Conservation (phyloP, 495 filamentous ascomycete genomes). For the Halenospora varia region DNA sequence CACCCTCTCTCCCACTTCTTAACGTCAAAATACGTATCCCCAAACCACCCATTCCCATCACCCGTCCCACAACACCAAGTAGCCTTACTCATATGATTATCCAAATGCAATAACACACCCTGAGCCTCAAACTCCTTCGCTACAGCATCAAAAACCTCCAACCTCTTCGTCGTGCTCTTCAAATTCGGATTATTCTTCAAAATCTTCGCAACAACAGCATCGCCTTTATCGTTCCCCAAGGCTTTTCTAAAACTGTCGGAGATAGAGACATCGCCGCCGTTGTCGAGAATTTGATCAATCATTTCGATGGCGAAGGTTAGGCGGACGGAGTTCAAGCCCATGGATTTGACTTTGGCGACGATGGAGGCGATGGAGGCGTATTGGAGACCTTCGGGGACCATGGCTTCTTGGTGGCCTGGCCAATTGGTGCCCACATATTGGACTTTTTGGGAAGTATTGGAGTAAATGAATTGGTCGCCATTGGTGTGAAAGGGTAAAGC, state of each 20-base stretch:
- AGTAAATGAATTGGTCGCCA: slow-evolving; percentile 34
- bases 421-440: slow-evolving; percentile 42
- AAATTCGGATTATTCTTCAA: slow-evolving; percentile 32
- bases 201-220: slow-evolving; percentile 28
- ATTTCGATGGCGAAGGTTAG: slow-evolving; percentile 45
- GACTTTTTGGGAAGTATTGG: slow-evolving; percentile 30
- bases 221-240: slow-evolving; percentile 33
- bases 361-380: slow-evolving; percentile 36
- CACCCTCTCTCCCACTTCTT: slow-evolving; percentile 54
- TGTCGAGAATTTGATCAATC: slow-evolving; percentile 57
- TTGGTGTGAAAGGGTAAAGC: slow-evolving; percentile 9
- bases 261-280: slow-evolving; percentile 43
- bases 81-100: slow-evolving; percentile 43
- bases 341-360: slow-evolving; percentile 31
- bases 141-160: slow-evolving; percentile 40
- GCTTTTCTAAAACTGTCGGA: slow-evolving; percentile 39
- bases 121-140: slow-evolving; percentile 32
- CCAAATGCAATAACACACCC: slow-evolving; percentile 39
- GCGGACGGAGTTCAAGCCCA: slow-evolving; percentile 40
- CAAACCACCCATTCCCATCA: slow-evolving; percentile 44
- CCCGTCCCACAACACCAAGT: slow-evolving; percentile 38
- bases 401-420: slow-evolving; percentile 39
- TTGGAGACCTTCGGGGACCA: slow-evolving; percentile 43
- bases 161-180: slow-evolving; percentile 29
- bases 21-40: slow-evolving; percentile 47